Conservation (phyloP, 2,329 filamentous ascomycete genomes). For the Chrysoporthe puriensis region DNA sequence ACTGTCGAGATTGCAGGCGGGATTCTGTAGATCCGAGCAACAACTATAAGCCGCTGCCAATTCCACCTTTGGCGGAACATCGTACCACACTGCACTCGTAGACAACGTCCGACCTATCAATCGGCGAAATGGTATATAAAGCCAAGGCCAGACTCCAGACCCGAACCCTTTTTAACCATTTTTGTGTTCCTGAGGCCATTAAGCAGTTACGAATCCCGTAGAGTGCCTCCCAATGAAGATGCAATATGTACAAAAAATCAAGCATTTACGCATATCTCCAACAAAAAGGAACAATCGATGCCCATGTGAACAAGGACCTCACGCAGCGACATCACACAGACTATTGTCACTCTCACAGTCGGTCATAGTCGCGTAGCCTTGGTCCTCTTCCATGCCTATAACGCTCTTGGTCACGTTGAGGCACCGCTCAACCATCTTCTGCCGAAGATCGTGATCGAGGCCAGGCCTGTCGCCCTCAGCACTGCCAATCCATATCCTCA, state of each 20-base stretch:
- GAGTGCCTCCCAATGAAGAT: conserved; percentile 13
- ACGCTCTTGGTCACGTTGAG: conserved; percentile 58
- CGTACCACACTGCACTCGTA: background rate
- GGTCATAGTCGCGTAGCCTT: conserved; percentile 63
- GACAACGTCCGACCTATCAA: background rate
- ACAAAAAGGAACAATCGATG: background rate
- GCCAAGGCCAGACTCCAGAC: conserved; percentile 5
- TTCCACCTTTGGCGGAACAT: background rate
- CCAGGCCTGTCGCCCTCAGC: conserved; percentile 54
- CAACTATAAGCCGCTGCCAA: background rate
- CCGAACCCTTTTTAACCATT: conserved; percentile 9
- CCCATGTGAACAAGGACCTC: background rate
- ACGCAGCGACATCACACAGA: conserved; percentile 20
- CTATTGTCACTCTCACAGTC: conserved; percentile 47
- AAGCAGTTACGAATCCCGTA: conserved; percentile 5
- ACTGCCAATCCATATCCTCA: conserved; percentile 65
- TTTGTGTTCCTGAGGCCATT: conserved; percentile 20
- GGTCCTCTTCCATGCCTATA: conserved; percentile 63
- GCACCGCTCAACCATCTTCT: conserved; percentile 59
- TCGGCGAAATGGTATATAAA: background rate
- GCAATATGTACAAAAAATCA: conserved; percentile 23
- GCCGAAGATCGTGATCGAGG: conserved; percentile 55
- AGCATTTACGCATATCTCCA: conserved; percentile 6
- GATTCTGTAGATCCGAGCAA: background rate
- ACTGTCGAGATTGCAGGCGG: background rate